Evolutionary conservation across 352 stramenopile species (phyloP).

Genomic region (Phytophthora pini): DNA sequence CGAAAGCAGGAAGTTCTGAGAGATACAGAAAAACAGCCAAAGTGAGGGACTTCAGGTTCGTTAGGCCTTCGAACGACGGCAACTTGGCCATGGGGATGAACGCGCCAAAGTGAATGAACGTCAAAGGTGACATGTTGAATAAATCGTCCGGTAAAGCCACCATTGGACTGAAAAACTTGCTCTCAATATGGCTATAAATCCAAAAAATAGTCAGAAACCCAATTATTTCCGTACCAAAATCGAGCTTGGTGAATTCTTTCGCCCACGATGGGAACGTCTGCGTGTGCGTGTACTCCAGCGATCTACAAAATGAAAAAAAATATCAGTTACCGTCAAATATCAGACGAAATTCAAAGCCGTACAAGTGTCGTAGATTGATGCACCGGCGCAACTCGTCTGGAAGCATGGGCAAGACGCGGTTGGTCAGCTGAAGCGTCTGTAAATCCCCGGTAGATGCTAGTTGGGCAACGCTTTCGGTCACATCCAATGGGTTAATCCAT

Average conservation of each 20-base stretch:
- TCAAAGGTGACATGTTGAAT: constrained; percentile 40
- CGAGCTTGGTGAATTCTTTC: constrained; percentile 34
- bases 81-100: constrained; percentile 9
- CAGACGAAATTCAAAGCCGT: neutral
- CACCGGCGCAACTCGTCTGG: constrained; percentile 34
- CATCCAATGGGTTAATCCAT: no score
- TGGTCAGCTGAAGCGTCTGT: no score
- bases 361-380: constrained; percentile 35
- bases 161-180: neutral
- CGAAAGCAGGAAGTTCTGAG: constrained; percentile 17
- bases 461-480: no score
- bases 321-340: neutral
- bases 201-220: neutral
- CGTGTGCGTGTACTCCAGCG: constrained; percentile 44
- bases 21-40: constrained; percentile 10
- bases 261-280: constrained; percentile 31
- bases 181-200: neutral
- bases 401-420: constrained; percentile 8
- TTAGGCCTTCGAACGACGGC: constrained; percentile 25
- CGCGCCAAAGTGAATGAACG: constrained; percentile 30
- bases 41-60: constrained; percentile 27
- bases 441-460: no score
- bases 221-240: constrained; percentile 10
- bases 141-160: constrained; percentile 7
- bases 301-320: constrained; percentile 2